phyloP scores from a whole-genome alignment of 2,329 filamentous ascomycete species.

The Trichoderma koningii region DNA sequence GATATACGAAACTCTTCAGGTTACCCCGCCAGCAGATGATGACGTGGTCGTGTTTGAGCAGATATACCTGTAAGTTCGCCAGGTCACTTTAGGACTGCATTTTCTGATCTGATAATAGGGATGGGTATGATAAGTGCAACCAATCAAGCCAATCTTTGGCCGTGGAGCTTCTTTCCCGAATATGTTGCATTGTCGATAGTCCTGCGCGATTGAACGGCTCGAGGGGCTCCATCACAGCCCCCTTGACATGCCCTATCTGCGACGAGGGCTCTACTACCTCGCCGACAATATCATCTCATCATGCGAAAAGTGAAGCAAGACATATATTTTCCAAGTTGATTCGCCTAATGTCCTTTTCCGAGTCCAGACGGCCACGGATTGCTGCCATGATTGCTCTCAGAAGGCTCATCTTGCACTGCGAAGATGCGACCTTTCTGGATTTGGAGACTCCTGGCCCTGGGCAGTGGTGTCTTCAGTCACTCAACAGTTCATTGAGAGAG shows the following conservation, averaged over 20 bases:
- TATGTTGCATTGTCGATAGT: slow-evolving; percentile 39
- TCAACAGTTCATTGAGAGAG: slow-evolving; percentile 83
- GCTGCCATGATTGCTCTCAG: slow-evolving; percentile 71
- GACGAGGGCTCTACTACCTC: slow-evolving; percentile 24
- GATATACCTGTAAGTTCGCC: slow-evolving; percentile 50
- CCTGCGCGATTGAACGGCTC: not conserved
- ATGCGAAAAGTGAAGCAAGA: slow-evolving; percentile 44
- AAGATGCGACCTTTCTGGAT: slow-evolving; percentile 60
- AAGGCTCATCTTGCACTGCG: slow-evolving; percentile 68
- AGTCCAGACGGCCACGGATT: slow-evolving; percentile 64
- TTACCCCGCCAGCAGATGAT: slow-evolving; percentile 31
- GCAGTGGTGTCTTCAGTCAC: slow-evolving; percentile 77
- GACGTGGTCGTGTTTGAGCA: slow-evolving; percentile 39
- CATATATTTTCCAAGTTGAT: slow-evolving; percentile 51
- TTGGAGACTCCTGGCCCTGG: slow-evolving; percentile 69
- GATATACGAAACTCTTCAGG: slow-evolving; percentile 38
- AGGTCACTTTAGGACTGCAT: not conserved
- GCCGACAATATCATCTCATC: slow-evolving; percentile 12
- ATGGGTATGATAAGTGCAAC: slow-evolving; percentile 48
- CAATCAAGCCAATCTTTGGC: slow-evolving; percentile 55
- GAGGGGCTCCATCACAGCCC: slow-evolving; percentile 1
- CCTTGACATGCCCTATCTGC: slow-evolving; percentile 35
- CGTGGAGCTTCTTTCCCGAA: slow-evolving; percentile 57
- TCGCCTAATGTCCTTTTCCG: slow-evolving; percentile 48
- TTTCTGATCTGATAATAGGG: slow-evolving; percentile 37